A percentile compares a stretch with the other conserved stretches of the same genome.
These are phyloP conservation scores for Tephrocybe sp. DNA, from an alignment of 768 basidiomycete species.

Conservation along the genomic window DNA sequence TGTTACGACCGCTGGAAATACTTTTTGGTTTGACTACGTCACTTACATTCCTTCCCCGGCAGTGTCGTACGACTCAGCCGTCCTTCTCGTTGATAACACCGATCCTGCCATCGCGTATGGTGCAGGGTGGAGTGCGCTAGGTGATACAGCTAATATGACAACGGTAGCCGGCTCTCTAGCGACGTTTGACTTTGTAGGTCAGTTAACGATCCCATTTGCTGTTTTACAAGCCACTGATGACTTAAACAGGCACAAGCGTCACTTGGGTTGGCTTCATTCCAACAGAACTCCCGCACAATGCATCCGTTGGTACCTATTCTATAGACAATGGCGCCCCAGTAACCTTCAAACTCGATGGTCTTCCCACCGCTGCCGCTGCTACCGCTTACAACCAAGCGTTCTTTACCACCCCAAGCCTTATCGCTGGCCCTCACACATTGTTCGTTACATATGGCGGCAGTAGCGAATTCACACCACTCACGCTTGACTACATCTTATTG, in stretches of 20 bases:
- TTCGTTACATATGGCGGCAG: conserved; percentile 9
- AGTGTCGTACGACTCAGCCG: conserved; percentile 2
- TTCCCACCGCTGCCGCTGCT: background rate
- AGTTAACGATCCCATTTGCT: background rate
- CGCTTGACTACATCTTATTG: conserved; percentile 4
- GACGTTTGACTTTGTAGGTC: conserved; percentile 10
- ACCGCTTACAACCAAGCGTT: conserved; percentile 4
- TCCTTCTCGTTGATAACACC: conserved; percentile 7
- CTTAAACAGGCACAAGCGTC: conserved; percentile 1
- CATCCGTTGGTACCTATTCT: background rate
- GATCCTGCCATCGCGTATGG: conserved; percentile 1
- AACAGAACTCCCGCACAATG: background rate
- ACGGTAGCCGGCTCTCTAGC: conserved; percentile 4
- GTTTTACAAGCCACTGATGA: background rate
- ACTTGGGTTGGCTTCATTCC: conserved; percentile 12
- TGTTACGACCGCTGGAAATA: conserved; percentile 19
- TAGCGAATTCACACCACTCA: conserved; percentile 4
- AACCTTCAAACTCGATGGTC: conserved; percentile 3
- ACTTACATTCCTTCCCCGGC: conserved; percentile 21
- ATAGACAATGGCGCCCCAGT: conserved; percentile 6
- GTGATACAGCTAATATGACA: conserved; percentile 5
- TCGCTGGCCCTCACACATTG: conserved; percentile 4
- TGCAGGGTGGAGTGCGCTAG: conserved; percentile 4
- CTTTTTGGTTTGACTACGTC: conserved; percentile 30
- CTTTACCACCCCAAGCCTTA: conserved; percentile 10